A percentile compares a stretch with the other conserved stretches of the same genome.
These are phyloP conservation scores for Pythium biforme DNA, from an alignment of 352 stramenopile genomes.

Conservation along the genomic window DNA sequence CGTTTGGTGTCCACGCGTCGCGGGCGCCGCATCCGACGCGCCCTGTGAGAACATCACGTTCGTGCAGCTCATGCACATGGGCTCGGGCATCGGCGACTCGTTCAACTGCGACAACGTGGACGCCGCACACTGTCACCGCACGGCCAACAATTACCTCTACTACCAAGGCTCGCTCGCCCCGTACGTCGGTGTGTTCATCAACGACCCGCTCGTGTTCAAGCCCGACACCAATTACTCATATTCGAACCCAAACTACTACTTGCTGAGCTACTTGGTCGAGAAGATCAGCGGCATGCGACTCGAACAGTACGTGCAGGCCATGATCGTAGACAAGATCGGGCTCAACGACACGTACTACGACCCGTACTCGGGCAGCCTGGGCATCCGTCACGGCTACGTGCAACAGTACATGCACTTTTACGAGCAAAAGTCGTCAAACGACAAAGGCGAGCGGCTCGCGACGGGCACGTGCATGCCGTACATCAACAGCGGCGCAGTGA, in stretches of 20 bases:
- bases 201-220: conserved; percentile 47
- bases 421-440: conserved; percentile 12
- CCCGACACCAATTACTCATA: conserved; percentile 55
- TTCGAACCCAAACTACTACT: conserved; percentile 50
- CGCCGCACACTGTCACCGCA: conserved; percentile 3
- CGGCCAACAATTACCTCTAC: conserved; percentile 22
- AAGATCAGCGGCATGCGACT: conserved; percentile 46
- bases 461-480: conserved; percentile 55
- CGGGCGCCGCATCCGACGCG: not conserved
- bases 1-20: conserved; percentile 45
- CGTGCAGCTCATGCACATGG: conserved; percentile 61
- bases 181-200: conserved; percentile 49
- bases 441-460: conserved; percentile 19
- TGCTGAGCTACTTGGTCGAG: conserved; percentile 65
- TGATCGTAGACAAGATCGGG: conserved; percentile 36
- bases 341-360: conserved; percentile 55
- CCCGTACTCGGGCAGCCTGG: conserved; percentile 31
- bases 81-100: conserved; percentile 40
- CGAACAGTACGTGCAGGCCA: conserved; percentile 39
- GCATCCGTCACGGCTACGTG: conserved; percentile 35
- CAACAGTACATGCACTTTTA: conserved; percentile 61
- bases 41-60: conserved; percentile 58
- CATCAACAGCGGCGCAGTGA: conserved; percentile 32
- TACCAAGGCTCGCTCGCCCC: conserved; percentile 34
- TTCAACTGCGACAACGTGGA: conserved; percentile 32